Conservation (phyloP, 805 yeast species). For the Ogataea wickerhamii region DNA sequence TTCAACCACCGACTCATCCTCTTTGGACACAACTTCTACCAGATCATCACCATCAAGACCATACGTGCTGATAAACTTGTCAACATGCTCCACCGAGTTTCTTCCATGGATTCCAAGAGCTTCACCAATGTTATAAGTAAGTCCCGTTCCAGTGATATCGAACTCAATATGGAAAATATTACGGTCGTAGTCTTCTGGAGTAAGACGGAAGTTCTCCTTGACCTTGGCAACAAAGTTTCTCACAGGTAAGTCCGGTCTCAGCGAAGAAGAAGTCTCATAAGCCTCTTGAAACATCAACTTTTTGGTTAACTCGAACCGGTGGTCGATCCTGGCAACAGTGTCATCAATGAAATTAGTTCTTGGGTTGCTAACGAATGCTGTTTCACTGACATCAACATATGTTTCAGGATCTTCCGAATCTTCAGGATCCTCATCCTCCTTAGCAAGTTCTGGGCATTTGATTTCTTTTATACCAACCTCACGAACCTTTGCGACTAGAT, state of each 20-base stretch:
- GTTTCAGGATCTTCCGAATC: constrained; percentile 12
- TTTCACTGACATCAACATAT: constrained; percentile 56
- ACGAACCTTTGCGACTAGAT: constrained; percentile 56
- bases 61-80: constrained; percentile 64
- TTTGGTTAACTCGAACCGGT: constrained; percentile 53
- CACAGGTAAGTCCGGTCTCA: constrained; percentile 89
- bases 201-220: constrained; percentile 85
- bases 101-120: constrained; percentile 95
- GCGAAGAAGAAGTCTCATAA: constrained; percentile 47
- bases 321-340: constrained; percentile 34
- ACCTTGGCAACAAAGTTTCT: constrained; percentile 84
- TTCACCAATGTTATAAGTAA: constrained; percentile 92
- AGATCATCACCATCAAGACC: constrained; percentile 67
- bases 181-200: constrained; percentile 86
- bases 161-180: constrained; percentile 96
- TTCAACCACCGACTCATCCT: constrained; percentile 55
- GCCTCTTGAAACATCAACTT: constrained; percentile 81
- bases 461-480: constrained; percentile 41
- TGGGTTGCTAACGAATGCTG: constrained; percentile 63
- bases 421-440: constrained; percentile 3
- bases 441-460: constrained; percentile 23
- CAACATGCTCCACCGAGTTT: constrained; percentile 63
- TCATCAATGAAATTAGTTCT: constrained; percentile 46
- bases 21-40: constrained; percentile 69
- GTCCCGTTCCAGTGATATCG: constrained; percentile 85